phyloP scores from a whole-genome alignment of 106 monocot species.

The Dioscorea zingiberensis region DNA sequence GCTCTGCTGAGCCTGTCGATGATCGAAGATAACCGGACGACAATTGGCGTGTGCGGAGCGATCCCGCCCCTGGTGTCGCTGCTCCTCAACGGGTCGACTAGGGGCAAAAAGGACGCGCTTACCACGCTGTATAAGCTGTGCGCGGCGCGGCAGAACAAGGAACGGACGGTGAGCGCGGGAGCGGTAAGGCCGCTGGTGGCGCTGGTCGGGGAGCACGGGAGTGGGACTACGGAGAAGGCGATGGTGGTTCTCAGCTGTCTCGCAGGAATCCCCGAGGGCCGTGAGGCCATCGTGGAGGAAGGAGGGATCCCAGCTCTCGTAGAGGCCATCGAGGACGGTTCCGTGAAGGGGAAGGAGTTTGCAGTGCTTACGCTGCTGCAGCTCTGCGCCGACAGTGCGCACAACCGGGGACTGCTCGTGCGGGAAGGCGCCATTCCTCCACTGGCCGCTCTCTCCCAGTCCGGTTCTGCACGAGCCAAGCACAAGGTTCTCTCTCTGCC shows the following conservation, averaged over 20 bases:
- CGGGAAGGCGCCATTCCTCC: slow-evolving; percentile 92
- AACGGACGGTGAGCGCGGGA: slow-evolving; percentile 47
- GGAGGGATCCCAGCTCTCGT: slow-evolving; percentile 66
- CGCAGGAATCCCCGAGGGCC: slow-evolving; percentile 39
- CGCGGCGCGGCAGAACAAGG: slow-evolving; percentile 50
- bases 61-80: slow-evolving; percentile 61
- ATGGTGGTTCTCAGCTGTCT: slow-evolving; percentile 51
- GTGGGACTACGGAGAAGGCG: slow-evolving; percentile 52
- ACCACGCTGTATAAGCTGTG: slow-evolving; percentile 62
- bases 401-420: slow-evolving; percentile 54
- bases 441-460: slow-evolving; percentile 74
- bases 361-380: slow-evolving; percentile 74
- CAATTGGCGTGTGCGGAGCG: slow-evolving; percentile 65
- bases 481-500: slow-evolving; percentile 55
- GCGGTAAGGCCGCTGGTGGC: slow-evolving; percentile 43
- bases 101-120: slow-evolving; percentile 78
- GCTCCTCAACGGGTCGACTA: slow-evolving; percentile 26
- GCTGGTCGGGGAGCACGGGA: slow-evolving; percentile 33
- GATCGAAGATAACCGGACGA: slow-evolving; percentile 44
- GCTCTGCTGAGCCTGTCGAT: slow-evolving; percentile 62
- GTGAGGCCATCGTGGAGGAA: slow-evolving; percentile 41
- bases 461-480: slow-evolving; percentile 65
- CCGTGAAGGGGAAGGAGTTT: slow-evolving; percentile 65
- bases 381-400: slow-evolving; percentile 53
- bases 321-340: slow-evolving; percentile 75